phyloP scores from a whole-genome alignment of 1,284 basidiomycete species.

The Apiotrichum porosum region DNA sequence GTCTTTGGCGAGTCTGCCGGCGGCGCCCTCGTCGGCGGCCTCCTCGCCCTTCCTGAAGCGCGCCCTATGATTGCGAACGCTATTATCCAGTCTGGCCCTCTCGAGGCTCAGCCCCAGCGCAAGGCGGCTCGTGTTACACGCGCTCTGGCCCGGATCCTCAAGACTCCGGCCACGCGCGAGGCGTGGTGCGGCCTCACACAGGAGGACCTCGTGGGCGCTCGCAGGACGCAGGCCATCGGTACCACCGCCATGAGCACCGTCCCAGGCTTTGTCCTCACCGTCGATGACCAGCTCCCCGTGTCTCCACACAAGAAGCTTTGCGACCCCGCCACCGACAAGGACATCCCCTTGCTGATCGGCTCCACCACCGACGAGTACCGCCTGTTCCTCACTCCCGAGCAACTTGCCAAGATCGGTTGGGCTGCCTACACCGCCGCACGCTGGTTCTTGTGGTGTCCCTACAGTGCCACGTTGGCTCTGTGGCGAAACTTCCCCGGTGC shows the following conservation, averaged over 20 bases:
- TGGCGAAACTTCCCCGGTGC: neutral
- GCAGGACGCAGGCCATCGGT: neutral
- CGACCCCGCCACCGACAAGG: no score
- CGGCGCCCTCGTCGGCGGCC: neutral
- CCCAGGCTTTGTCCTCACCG: neutral
- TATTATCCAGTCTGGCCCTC: neutral
- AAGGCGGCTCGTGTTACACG: neutral
- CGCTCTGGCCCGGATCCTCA: neutral
- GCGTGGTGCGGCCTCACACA: neutral
- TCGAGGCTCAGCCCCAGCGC: neutral
- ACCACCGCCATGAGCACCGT: neutral
- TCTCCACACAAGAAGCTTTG: neutral
- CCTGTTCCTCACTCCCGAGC: neutral
- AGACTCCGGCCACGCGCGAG: neutral
- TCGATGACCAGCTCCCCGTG: neutral
- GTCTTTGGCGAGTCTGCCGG: neutral
- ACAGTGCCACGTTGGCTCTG: neutral
- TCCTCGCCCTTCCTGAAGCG: neutral
- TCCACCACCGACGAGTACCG: constrained; percentile 2
- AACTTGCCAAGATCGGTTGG: neutral
- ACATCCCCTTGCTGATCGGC: constrained; percentile 1
- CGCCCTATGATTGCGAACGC: neutral
- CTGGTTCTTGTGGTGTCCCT: neutral
- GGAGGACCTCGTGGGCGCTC: neutral
- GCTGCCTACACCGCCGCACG: neutral